Evolutionary conservation across 2,329 filamentous ascomycete species (phyloP).

Genomic region (Talaromyces sp.): DNA sequence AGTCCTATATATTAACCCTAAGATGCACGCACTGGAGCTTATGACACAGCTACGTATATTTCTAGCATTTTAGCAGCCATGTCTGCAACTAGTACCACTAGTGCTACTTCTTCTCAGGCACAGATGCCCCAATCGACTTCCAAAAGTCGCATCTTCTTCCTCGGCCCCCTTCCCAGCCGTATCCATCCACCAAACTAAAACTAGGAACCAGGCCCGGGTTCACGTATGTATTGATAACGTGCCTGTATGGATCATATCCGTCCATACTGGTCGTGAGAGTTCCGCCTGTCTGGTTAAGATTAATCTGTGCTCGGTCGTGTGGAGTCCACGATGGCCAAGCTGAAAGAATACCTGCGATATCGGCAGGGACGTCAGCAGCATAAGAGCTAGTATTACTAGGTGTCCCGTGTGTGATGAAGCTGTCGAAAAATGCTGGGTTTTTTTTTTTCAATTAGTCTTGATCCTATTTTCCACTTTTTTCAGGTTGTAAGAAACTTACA

Average conservation of each 20-base stretch:
- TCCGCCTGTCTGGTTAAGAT: conserved; percentile 49
- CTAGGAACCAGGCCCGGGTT: conserved; percentile 35
- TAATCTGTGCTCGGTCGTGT: conserved; percentile 37
- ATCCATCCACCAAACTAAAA: conserved; percentile 43
- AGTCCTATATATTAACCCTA: background rate
- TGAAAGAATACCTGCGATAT: conserved; percentile 11
- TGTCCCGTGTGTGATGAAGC: conserved; percentile 44
- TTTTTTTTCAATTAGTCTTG: no score
- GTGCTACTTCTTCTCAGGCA: conserved; percentile 11
- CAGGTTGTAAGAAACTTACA: conserved; percentile 20
- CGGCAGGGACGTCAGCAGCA: conserved; percentile 19
- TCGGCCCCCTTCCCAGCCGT: conserved; percentile 48
- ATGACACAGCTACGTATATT: no score
- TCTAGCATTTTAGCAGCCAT: background rate
- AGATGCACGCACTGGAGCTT: background rate
- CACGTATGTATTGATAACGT: conserved; percentile 26
- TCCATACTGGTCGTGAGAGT: conserved; percentile 18
- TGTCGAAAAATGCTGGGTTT: conserved; percentile 39
- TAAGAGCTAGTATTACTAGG: conserved; percentile 35
- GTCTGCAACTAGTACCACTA: background rate
- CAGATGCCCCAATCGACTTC: conserved; percentile 25
- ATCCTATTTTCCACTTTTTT: no score
- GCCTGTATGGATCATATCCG: conserved; percentile 18
- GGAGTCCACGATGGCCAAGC: conserved; percentile 38
- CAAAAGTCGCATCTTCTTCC: conserved; percentile 49